Evolutionary conservation across 2,329 filamentous ascomycete species (phyloP).

Genomic region (Tolypocladium tropicale): DNA sequence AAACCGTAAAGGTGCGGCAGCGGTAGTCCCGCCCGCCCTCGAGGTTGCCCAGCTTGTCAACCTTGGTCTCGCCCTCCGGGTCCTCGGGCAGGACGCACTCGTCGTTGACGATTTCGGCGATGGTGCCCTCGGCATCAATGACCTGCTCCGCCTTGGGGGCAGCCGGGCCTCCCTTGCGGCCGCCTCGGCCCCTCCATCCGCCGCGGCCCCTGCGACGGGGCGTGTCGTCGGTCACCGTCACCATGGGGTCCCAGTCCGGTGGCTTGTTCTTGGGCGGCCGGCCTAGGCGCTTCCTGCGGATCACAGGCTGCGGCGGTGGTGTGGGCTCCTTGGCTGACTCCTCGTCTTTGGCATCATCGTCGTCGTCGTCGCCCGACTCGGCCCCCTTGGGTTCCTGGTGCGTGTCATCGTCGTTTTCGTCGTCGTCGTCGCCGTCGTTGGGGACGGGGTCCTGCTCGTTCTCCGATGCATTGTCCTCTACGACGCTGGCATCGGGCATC

Average conservation of each 20-base stretch:
- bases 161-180: conserved; percentile 55
- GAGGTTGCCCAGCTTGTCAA: conserved; percentile 79
- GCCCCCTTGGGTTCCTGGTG: conserved; percentile 34
- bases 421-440: conserved; percentile 19
- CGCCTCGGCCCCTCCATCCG: conserved; percentile 61
- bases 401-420: conserved; percentile 23
- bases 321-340: conserved; percentile 41
- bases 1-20: conserved; percentile 88
- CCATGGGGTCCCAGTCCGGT: conserved; percentile 63
- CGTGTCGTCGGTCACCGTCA: conserved; percentile 46
- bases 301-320: conserved; percentile 48
- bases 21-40: conserved; percentile 82
- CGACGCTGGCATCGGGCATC: conserved; percentile 22
- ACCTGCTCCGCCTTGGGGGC: conserved; percentile 73
- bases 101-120: conserved; percentile 82
- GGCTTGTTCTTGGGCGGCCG: conserved; percentile 78
- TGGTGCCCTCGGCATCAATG: conserved; percentile 88
- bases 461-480: conserved; percentile 7
- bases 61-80: conserved; percentile 80
- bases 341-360: conserved; percentile 26
- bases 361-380: conserved; percentile 25
- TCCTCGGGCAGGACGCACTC: conserved; percentile 86
- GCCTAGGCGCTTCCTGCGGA: conserved; percentile 70
- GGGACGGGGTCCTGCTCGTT: conserved; percentile 6
- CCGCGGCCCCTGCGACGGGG: conserved; percentile 57